Evolutionary conservation across 768 basidiomycete genomes (phyloP).

Genomic region (Scleroderma bovista): DNA sequence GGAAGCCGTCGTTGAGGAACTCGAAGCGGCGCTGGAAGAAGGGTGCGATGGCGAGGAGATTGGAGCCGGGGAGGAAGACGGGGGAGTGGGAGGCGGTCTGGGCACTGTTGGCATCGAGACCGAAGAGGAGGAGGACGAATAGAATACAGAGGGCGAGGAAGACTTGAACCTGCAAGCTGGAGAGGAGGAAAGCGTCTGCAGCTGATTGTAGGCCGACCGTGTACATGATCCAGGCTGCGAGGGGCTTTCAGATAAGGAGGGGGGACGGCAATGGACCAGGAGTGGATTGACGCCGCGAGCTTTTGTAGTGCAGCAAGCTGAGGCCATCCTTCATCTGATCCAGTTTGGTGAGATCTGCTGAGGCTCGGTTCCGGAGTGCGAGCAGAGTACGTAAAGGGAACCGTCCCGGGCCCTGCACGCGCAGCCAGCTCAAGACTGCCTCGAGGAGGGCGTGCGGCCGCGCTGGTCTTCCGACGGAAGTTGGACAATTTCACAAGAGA

Average conservation of each 20-base stretch:
- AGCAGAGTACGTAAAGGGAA: slow-evolving; percentile 6
- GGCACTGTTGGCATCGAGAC: slow-evolving; percentile 37
- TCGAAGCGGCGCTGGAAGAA: slow-evolving; percentile 70
- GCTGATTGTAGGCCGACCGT: slow-evolving; percentile 38
- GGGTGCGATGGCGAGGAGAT: slow-evolving; percentile 52
- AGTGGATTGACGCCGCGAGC: slow-evolving; percentile 13
- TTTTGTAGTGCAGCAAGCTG: slow-evolving; percentile 15
- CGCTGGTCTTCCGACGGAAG: slow-evolving; percentile 19
- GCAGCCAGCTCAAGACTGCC: slow-evolving; percentile 26
- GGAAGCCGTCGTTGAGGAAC: slow-evolving; percentile 69
- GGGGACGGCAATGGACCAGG: slow-evolving; percentile 17
- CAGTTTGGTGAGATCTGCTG: neutral
- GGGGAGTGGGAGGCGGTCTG: slow-evolving; percentile 41
- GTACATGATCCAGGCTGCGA: slow-evolving; percentile 31
- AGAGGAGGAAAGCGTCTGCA: slow-evolving; percentile 32
- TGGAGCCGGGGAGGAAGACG: slow-evolving; percentile 50
- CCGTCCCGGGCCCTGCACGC: slow-evolving; percentile 19
- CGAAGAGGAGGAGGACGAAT: slow-evolving; percentile 36
- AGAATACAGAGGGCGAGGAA: slow-evolving; percentile 29
- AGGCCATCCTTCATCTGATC: too few species aligned
- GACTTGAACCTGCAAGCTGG: slow-evolving; percentile 29
- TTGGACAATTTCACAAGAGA: too few species aligned
- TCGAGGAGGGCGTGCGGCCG: slow-evolving; percentile 31
- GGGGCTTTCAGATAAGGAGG: slow-evolving; percentile 21
- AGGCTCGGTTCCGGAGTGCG: slow-evolving; percentile 25